Conservation (phyloP, 441 rosid genomes). For the Raphanus hybrid region DNA sequence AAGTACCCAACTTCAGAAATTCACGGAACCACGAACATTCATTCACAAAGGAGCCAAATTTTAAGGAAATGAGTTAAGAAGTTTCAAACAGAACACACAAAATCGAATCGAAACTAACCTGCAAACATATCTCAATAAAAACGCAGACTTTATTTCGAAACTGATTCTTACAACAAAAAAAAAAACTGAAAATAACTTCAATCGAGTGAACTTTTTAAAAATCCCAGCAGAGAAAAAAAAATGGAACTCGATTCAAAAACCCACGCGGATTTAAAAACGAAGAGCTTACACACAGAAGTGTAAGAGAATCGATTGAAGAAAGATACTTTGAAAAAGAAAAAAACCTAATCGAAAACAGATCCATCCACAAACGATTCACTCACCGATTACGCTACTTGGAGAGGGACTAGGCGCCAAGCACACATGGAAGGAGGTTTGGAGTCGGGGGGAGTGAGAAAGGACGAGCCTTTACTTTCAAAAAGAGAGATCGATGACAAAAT, state of each 20-base stretch:
- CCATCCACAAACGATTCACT: constrained; percentile 43
- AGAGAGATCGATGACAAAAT: constrained; percentile 21
- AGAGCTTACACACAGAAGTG: constrained; percentile 3
- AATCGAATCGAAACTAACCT: constrained; percentile 2
- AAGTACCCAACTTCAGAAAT: constrained; percentile 5
- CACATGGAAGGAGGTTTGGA: constrained; percentile 24
- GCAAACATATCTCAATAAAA: neutral
- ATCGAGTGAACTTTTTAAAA: constrained; percentile 26
- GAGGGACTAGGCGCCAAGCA: constrained; percentile 38
- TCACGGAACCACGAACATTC: neutral
- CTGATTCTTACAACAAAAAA: neutral
- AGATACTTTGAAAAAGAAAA: constrained; percentile 39
- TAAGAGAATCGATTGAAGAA: constrained; percentile 6
- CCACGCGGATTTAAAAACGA: neutral
- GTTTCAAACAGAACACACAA: neutral
- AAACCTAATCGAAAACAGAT: constrained; percentile 57
- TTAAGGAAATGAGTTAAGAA: neutral
- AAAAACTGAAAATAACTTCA: neutral
- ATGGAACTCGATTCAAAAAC: constrained; percentile 9
- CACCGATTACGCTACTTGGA: constrained; percentile 43
- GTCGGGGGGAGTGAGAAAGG: constrained; percentile 29
- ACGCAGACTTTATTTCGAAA: constrained; percentile 24
- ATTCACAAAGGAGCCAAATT: neutral
- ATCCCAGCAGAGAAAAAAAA: constrained; percentile 22
- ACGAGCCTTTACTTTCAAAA: constrained; percentile 9